Base-by-base conservation (phyloP, 1,284 basidiomycete genomes). In the Apiotrichum gracile region DNA sequence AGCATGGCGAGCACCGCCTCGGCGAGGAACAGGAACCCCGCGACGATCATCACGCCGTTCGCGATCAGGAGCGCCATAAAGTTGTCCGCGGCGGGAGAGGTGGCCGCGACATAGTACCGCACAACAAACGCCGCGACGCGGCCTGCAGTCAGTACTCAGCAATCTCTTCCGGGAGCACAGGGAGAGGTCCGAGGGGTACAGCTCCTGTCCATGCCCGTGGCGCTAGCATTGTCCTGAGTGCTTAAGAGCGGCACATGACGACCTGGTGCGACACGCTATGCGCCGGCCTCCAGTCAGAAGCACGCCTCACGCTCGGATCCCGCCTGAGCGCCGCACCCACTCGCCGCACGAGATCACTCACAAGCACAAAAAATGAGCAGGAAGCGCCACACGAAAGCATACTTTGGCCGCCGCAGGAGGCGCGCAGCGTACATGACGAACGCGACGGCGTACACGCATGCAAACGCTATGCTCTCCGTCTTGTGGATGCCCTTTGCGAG, bases 11-110 rank as follows among this genome's bases (percentile, higher is more conserved):
- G 45, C 6, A 51, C 33, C 1, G 48, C 48, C 39, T 55, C 53
- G 22, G 39, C 48, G 12, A 55, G 31, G 34, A 55, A 55, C 19
- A 55, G 49, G 34, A 55, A 55, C 16, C 44, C 53, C 1, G 48
- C 53, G 13, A 55, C 44, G n/a, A 43, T 24, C 16, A 55, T 25
- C 2, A 55, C 49, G 34, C 53, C 53, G 0, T 45, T 47, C 21
- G 33, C 39, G 48, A 55, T 55, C 8, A 55, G 49, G 21, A 50
- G 44, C 7, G 26, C 34, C 38, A 37, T 40, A 22, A 42, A 55
- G 39, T 31, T 47, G 14, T 5, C 9, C 4, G 21, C 49, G 26
- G 3, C 22, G 5, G 53, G 37, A 0, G 27, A 4, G 7, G 48
- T 39, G 4, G 8, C 19, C 3, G 51, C 51, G 1, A 52, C 51